Conservation (phyloP, 106 monocot species). For the Dendrobium catenatum region DNA sequence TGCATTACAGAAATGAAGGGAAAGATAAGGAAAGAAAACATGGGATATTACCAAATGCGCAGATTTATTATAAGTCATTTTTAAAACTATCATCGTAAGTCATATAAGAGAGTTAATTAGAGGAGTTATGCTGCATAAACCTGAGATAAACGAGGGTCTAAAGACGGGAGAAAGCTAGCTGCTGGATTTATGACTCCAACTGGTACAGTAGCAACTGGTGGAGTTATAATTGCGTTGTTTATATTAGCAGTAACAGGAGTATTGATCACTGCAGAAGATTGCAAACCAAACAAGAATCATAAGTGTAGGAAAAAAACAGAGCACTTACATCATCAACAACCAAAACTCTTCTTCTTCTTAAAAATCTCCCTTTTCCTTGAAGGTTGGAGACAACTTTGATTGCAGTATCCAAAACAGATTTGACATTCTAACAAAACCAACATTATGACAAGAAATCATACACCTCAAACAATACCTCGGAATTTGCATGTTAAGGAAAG, state of each 20-base stretch:
- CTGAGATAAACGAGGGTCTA: too few species aligned
- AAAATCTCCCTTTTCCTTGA: conserved; percentile 63
- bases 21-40: not conserved
- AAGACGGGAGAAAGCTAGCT: too few species aligned
- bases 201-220: too few species aligned
- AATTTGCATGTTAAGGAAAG: too few species aligned
- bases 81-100: not conserved
- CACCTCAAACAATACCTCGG: not conserved
- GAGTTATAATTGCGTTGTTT: too few species aligned
- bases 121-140: too few species aligned
- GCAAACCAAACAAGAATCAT: too few species aligned
- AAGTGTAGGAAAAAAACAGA: not conserved
- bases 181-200: too few species aligned
- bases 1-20: not conserved
- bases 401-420: conserved; percentile 89
- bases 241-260: too few species aligned
- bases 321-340: conserved; percentile 57
- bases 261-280: too few species aligned
- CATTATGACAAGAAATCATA: not conserved
- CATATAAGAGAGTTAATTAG: too few species aligned
- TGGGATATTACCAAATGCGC: not conserved
- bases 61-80: not conserved
- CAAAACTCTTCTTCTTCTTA: conserved; percentile 52
- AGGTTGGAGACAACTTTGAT: conserved; percentile 93
- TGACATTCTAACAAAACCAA: conserved; percentile 49